Evolutionary conservation across 202 grass and related monocot species (phyloP), one percentile per base, ranked within the genome.

Genomic region (Hordeum pubiflorum): DNA sequence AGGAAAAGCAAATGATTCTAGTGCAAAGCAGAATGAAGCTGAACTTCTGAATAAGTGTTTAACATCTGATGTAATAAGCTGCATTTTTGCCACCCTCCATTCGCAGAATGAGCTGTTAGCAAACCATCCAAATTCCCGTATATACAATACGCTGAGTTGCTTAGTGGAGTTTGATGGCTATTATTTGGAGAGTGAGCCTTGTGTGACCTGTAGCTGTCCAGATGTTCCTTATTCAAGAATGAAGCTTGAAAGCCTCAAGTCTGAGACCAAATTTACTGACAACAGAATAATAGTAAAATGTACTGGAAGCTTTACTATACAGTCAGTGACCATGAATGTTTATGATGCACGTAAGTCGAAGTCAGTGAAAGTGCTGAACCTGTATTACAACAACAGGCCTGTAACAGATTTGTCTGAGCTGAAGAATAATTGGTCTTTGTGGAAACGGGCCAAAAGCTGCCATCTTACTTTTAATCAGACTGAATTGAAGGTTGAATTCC

Each of bases 251-350:
- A 94, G 88, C 82, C 82, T 98, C 46, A 98, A 98, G 88, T 93
- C 92, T 1, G 92, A 98, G 90, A 94, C 92, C 8, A 98, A 98
- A 77, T 98, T 92, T 80, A 98, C 95, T 69, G 95, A 94, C 74
- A 98, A 98, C 58, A 88, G 95, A 82, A 98, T 94, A 83, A 93
- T 98, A 82, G 89, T 98, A 56, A 98, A 98, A 88, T 98, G 95
- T 60, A 94, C 92, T 48, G 95, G 95, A 86, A 94, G 95, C 75
- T 98, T 91, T 78, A 94, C 92, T 48, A 94, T 98, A 84, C 95
- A 98, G 69, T 93, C 92, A 46, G 88, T 98, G 74, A 88, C 92
- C 59, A 98, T 98, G 95, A 97, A 94, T 78, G 90, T 97, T 88
- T 93, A 89, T 94, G 95, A 97, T 91, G 92, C 92, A 87, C 89